Conservation (phyloP, 2,329 filamentous ascomycete species). For the Tolypocladium sp. region DNA sequence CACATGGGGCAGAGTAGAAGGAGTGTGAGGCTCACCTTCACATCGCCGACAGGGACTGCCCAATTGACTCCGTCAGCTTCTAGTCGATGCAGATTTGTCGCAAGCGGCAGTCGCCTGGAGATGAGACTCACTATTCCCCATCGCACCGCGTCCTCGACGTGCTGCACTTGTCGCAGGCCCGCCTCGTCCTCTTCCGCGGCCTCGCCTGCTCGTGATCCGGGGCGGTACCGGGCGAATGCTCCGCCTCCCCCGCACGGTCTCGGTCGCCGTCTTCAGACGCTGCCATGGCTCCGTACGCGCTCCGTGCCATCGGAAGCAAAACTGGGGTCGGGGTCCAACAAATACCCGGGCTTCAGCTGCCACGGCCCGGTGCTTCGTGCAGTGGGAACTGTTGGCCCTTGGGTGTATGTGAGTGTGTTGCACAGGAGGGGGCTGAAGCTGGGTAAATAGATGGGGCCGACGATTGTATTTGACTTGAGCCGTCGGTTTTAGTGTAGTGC, state of each 20-base stretch:
- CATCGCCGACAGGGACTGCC: constrained; percentile 22
- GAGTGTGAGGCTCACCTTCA: constrained; percentile 17
- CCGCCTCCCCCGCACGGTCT: background rate
- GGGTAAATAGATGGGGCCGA: background rate
- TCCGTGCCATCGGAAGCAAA: background rate
- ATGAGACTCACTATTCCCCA: constrained; percentile 28
- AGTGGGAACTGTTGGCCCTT: background rate
- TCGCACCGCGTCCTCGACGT: constrained; percentile 32
- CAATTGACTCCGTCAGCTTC: background rate
- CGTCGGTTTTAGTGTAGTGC: background rate
- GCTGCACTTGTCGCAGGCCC: constrained; percentile 25
- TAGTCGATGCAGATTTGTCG: too few relatives aligned
- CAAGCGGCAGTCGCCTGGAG: background rate
- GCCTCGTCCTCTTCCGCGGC: constrained; percentile 17
- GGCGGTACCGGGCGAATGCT: background rate
- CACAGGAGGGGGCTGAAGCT: background rate
- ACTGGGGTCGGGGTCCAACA: background rate
- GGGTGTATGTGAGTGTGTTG: background rate
- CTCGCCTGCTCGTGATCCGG: constrained; percentile 11
- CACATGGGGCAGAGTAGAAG: background rate
- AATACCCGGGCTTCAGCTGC: background rate
- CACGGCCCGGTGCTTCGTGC: background rate
- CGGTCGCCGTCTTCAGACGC: background rate
- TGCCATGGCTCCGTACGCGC: background rate
- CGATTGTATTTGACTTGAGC: background rate